A percentile compares a stretch with the other conserved stretches of the same genome.
Conservation (phyloP, 2,329 filamentous ascomycete genomes). For the Aspergillus transmontanensis region DNA sequence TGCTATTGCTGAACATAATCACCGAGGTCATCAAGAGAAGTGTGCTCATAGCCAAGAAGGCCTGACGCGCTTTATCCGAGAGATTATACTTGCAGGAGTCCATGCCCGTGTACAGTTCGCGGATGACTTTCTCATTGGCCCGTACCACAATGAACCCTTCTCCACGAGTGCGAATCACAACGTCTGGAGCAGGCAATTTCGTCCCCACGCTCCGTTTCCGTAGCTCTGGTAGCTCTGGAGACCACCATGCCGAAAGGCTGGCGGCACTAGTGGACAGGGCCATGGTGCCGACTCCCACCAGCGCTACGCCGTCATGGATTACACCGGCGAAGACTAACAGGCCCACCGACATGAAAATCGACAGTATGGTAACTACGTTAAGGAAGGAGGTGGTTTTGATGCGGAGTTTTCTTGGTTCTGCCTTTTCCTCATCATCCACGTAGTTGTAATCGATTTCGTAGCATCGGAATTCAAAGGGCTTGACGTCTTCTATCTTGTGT, state of each 20-base stretch:
- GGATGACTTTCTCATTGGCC: slow-evolving; percentile 62
- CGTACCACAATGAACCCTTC: slow-evolving; percentile 62
- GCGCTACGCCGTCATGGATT: slow-evolving; percentile 55
- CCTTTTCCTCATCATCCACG: not conserved
- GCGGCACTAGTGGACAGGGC: slow-evolving; percentile 57
- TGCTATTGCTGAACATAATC: slow-evolving; percentile 63
- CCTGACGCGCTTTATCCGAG: slow-evolving; percentile 48
- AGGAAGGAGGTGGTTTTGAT: slow-evolving; percentile 54
- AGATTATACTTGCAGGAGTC: slow-evolving; percentile 61
- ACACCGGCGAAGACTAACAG: slow-evolving; percentile 26
- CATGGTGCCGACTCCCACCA: slow-evolving; percentile 56
- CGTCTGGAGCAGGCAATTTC: slow-evolving; percentile 57
- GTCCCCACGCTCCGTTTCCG: slow-evolving; percentile 54
- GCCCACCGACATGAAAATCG: slow-evolving; percentile 40
- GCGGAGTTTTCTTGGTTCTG: slow-evolving; percentile 8
- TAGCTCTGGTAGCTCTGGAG: slow-evolving; percentile 57
- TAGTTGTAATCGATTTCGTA: slow-evolving; percentile 10
- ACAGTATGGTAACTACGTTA: slow-evolving; percentile 56
- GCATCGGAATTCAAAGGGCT: slow-evolving; percentile 13
- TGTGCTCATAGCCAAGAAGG: slow-evolving; percentile 61
- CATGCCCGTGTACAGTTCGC: slow-evolving; percentile 64
- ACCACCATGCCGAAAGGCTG: slow-evolving; percentile 62
- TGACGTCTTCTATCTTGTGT: slow-evolving; percentile 41
- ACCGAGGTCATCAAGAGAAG: slow-evolving; percentile 64
- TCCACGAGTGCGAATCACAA: slow-evolving; percentile 64